Base-by-base conservation (phyloP, 2,329 filamentous ascomycete species). In the Endoconidiophora laricicola region DNA sequence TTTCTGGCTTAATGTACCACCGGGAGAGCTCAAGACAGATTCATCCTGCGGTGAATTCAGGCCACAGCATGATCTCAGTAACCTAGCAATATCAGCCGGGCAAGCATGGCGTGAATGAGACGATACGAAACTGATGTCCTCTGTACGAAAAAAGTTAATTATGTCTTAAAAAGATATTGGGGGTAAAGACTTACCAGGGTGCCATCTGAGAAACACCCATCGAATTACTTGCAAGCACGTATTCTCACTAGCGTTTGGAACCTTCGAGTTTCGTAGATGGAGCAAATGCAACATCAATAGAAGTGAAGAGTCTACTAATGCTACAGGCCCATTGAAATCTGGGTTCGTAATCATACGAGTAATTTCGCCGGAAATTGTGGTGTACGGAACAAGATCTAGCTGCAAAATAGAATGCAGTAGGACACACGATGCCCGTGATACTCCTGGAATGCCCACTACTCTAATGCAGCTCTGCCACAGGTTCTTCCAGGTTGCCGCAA, bases 151-250 rank as follows among this genome's bases (percentile, higher is more conserved):
- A 23, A 52, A 40, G 33, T 56, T 49, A 57, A 54, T 10, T 3
- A 6, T 43, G 14, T 39, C 4, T 6, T 6, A 14, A 42, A 26
- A 2, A 18, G 12, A 20, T 4, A 44, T 38, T n/a, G n/a, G 10
- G 3, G 33, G 29, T 3, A 29, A 46, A 43, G 16, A 63, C 74
- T 61, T 69, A 90, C 85, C 79, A 56, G 87, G 83, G 56, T 79
- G 79, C 87, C 90, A 98, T 58, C 75, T 81, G 33, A 79, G 74
- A 57, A 87, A 79, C 1, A 91, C 63, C 91, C 91, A 98, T 57
- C 79, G 73, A 50, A 91, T 75, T 36, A 91, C 73, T 57, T 83
- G 77, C 55, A 78, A 82, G 37, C 78, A 79, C 3, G 79, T 82
- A 38, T 71, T 70, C 56, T 79, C 75, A 56, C 76, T 83, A 36